Evolutionary conservation across 78 protist species (phyloP), one percentile per base, ranked within the genome.

Genomic region (Monocercomonoides exilis): DNA sequence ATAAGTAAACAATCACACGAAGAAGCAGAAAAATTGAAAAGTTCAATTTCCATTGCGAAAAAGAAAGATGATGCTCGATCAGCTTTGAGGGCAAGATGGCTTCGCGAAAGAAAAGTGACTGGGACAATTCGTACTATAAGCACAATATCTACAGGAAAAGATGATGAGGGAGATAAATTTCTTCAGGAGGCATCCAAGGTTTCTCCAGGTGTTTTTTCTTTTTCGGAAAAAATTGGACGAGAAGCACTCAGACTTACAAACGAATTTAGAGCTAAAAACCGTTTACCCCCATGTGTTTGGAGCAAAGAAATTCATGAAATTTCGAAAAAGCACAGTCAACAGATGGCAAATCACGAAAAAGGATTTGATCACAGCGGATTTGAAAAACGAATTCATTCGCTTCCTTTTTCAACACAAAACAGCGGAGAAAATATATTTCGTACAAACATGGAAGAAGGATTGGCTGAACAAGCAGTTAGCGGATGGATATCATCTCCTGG

Each of bases 401-500:
- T 54, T 54, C 70, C 70, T 29, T 54, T 54, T 21, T 29, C 11
- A 54, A 21, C 70, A 29, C 11, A 21, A 54, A 29, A 11, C 38
- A 29, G 38, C 70, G 70, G 38, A 29, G 70, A 54, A 54, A 54
- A 54, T 54, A 29, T 54, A 21, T 54, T 54, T 21, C 11, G 11
- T 11, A 29, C 70, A 54, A 54, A 11, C 21, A 21, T 54, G 21
- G 70, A 54, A 54, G 44, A 38, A 2, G 36, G 45, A n/a, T 36
- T 41, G 43, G 77, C 80, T 3, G 2, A 38, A 77, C 44, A 2
- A n/a, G 77, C 84, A 5, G 87, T 85, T 21, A 54, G 45, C 2
- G 87, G 77, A 35, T 85, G 87, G 87, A 85, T 85, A n/a, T 1
- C 2, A n/a, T 85, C 87, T 2, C 84, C 77, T n/a, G 87, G 87